These are phyloP conservation scores for Wickerhamomyces kurtzmanii DNA, from an alignment of 805 yeast genomes.

Conservation along the genomic window DNA sequence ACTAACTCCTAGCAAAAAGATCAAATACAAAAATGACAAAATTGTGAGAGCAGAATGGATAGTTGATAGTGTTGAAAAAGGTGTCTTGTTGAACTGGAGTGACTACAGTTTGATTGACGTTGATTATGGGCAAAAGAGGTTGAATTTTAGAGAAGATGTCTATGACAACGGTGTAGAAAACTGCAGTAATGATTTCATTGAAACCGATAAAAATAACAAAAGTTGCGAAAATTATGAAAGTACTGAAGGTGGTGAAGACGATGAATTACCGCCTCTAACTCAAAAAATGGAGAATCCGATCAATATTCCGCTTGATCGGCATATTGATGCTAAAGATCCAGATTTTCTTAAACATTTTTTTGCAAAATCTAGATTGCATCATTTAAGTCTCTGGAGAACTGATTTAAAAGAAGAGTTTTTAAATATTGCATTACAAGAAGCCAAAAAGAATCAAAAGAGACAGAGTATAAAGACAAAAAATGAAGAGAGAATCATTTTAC, in stretches of 20 bases:
- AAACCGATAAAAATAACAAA: slow-evolving; percentile 3
- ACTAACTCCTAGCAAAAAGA: slow-evolving; percentile 65
- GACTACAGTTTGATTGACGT: slow-evolving; percentile 42
- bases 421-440: slow-evolving; percentile 27
- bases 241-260: slow-evolving; percentile 5
- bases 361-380: slow-evolving; percentile 78
- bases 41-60: slow-evolving; percentile 86
- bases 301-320: slow-evolving; percentile 2
- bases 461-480: slow-evolving; percentile 1
- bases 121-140: slow-evolving; percentile 44
- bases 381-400: slow-evolving; percentile 79
- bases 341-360: slow-evolving; percentile 65
- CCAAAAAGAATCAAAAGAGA: slow-evolving; percentile 5
- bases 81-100: slow-evolving; percentile 57
- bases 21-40: slow-evolving; percentile 54
- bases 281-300: slow-evolving; percentile 5
- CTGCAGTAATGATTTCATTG: slow-evolving; percentile 1
- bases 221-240: slow-evolving; percentile 2
- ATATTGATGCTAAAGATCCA: slow-evolving; percentile 64
- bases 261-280: slow-evolving; percentile 4
- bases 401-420: slow-evolving; percentile 57
- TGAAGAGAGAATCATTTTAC: slow-evolving; percentile 37
- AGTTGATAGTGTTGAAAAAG: slow-evolving; percentile 43
- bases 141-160: slow-evolving; percentile 17
- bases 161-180: background rate